These are phyloP conservation scores for Afroboletus lepidellus DNA, from an alignment of 1,284 basidiomycete genomes.

Conservation along the genomic window DNA sequence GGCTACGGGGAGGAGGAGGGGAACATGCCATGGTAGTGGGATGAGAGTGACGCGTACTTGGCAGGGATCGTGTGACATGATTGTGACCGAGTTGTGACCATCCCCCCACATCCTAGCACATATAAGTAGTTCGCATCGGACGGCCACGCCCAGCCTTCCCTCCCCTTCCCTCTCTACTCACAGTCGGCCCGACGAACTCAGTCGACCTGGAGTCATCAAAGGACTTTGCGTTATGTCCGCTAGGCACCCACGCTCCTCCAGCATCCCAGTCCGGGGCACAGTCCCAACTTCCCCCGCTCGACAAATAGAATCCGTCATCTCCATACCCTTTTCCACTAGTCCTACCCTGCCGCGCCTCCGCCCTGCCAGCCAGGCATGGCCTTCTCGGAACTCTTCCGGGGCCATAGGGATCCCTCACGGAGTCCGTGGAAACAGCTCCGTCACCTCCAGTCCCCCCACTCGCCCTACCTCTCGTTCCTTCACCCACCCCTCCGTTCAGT, in stretches of 20 bases:
- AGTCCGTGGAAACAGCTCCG: conserved; percentile 33
- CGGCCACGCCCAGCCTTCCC: conserved; percentile 5
- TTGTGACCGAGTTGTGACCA: conserved; percentile 29
- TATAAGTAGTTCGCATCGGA: conserved; percentile 14
- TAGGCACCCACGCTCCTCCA: conserved; percentile 56
- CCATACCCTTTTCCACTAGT: conserved; percentile 52
- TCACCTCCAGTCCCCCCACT: conserved; percentile 39
- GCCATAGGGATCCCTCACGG: conserved; percentile 35
- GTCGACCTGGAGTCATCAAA: background rate
- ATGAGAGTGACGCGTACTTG: conserved; percentile 28
- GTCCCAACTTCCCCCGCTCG: conserved; percentile 48
- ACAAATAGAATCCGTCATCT: conserved; percentile 60
- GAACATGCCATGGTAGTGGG: conserved; percentile 40
- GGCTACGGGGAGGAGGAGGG: background rate
- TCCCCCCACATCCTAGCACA: conserved; percentile 14
- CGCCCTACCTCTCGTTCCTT: conserved; percentile 40
- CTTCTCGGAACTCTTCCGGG: conserved; percentile 30
- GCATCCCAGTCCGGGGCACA: conserved; percentile 55
- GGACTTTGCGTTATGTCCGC: conserved; percentile 41
- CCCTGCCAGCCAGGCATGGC: conserved; percentile 32
- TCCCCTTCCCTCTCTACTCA: background rate
- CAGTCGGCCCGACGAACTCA: background rate
- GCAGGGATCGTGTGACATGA: conserved; percentile 19
- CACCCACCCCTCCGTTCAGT: conserved; percentile 22
- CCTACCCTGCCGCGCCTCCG: conserved; percentile 38